These are phyloP conservation scores for Cyclotella sp. DNA, from an alignment of 108 stramenopile genomes.

Conservation along the genomic window DNA sequence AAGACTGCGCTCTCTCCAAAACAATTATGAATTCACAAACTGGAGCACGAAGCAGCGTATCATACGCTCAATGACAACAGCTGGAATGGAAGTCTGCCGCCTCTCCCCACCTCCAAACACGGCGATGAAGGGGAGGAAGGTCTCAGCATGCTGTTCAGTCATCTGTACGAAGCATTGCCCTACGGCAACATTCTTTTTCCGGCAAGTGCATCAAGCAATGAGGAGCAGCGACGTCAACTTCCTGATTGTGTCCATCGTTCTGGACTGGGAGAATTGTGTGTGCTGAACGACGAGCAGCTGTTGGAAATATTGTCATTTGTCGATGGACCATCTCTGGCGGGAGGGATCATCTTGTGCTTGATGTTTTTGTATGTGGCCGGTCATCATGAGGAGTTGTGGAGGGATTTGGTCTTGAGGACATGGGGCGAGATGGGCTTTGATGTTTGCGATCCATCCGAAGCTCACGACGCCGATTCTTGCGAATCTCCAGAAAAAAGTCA, in stretches of 20 bases:
- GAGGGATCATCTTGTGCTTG: slow-evolving; percentile 50
- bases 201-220: background rate
- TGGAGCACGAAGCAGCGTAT: slow-evolving; percentile 43
- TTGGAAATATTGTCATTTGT: slow-evolving; percentile 63
- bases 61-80: slow-evolving; percentile 45
- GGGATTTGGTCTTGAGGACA: slow-evolving; percentile 72
- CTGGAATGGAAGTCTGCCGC: slow-evolving; percentile 33
- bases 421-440: slow-evolving; percentile 48
- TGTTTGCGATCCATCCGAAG: slow-evolving; percentile 35
- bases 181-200: slow-evolving; percentile 74
- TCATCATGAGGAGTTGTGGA: slow-evolving; percentile 88
- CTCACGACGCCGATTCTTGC: slow-evolving; percentile 11
- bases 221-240: background rate
- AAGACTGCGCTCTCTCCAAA: slow-evolving; percentile 16
- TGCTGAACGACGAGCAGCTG: slow-evolving; percentile 62
- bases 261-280: slow-evolving; percentile 31
- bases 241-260: slow-evolving; percentile 34
- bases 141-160: slow-evolving; percentile 50
- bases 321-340: slow-evolving; percentile 52
- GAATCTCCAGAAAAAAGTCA: background rate
- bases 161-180: slow-evolving; percentile 82
- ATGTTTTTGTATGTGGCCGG: slow-evolving; percentile 79
- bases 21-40: slow-evolving; percentile 22
- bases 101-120: slow-evolving; percentile 30
- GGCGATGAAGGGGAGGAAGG: slow-evolving; percentile 11